Percentiles rank a stretch among this genome's conserved stretches.
Conservation (phyloP, 768 basidiomycete genomes). For the Cubamyces sp. region DNA sequence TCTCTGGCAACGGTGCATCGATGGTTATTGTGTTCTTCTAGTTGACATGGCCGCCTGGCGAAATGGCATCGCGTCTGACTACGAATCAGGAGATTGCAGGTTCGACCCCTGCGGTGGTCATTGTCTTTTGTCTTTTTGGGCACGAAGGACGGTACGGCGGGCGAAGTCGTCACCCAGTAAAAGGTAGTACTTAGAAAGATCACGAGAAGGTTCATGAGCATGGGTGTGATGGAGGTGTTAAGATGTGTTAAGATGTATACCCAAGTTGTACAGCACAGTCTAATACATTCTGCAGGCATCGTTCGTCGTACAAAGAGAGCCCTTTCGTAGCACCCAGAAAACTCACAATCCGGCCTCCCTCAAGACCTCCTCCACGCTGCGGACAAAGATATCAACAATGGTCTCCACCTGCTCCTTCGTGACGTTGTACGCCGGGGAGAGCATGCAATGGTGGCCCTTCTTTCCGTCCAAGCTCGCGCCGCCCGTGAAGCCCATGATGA, state of each 20-base stretch:
- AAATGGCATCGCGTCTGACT: slow-evolving; percentile 29
- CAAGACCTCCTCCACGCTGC: slow-evolving; percentile 67
- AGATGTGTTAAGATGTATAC: background rate
- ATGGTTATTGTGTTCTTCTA: too few relatives aligned
- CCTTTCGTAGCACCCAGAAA: background rate
- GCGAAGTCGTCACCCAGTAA: too few relatives aligned
- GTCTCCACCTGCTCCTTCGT: slow-evolving; percentile 68
- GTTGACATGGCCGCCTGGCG: slow-evolving; percentile 26
- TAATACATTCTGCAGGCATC: background rate
- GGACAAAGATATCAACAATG: slow-evolving; percentile 69
- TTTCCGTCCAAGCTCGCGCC: slow-evolving; percentile 71
- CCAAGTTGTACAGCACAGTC: background rate
- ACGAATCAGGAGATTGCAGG: slow-evolving; percentile 87
- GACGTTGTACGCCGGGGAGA: slow-evolving; percentile 83
- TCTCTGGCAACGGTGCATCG: too few relatives aligned
- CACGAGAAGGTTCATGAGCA: too few relatives aligned
- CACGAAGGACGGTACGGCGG: too few relatives aligned
- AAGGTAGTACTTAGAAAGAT: too few relatives aligned
- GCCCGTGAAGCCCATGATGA: slow-evolving; percentile 77
- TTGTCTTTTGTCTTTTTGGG: background rate
- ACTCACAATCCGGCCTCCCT: slow-evolving; percentile 35
- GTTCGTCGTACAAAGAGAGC: background rate
- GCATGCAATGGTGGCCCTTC: slow-evolving; percentile 71
- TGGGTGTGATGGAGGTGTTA: too few relatives aligned
- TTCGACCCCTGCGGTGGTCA: slow-evolving; percentile 91